A percentile compares a stretch with the other conserved stretches of the same genome.
Evolutionary conservation across 2,329 filamentous ascomycete genomes (phyloP).

Genomic region (Pseudogymnoascus sp.): DNA sequence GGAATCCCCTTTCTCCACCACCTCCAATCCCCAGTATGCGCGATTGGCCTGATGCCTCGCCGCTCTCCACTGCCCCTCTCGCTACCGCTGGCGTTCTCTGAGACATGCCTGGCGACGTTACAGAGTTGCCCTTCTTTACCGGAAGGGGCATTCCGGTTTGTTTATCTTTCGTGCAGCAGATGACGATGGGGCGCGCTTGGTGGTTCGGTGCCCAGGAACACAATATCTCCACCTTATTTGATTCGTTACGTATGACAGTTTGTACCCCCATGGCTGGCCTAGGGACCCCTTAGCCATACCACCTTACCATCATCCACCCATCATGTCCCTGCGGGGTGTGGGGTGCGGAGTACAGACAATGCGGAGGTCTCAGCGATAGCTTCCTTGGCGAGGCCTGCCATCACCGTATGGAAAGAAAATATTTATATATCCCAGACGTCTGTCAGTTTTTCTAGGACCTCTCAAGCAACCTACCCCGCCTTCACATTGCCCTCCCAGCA

Average conservation of each 20-base stretch:
- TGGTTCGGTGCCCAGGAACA: not conserved
- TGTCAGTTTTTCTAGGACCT: not conserved
- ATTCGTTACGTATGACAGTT: not conserved
- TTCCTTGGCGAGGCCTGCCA: not conserved
- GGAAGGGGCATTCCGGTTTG: not conserved
- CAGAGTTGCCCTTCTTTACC: not conserved
- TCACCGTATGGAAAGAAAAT: not conserved
- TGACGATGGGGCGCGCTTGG: not conserved
- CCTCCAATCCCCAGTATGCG: not conserved
- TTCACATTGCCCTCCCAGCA: not conserved
- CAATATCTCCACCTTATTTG: not conserved
- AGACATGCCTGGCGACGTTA: not conserved
- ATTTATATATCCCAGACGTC: constrained; percentile 4
- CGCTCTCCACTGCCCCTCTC: not conserved
- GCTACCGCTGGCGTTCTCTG: not conserved
- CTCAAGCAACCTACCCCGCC: not conserved
- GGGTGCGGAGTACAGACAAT: not conserved
- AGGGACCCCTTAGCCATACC: not conserved
- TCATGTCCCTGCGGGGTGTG: not conserved
- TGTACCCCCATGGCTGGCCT: not conserved
- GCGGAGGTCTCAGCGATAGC: not conserved
- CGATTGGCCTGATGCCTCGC: not conserved
- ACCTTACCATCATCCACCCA: not conserved
- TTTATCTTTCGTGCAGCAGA: not conserved
- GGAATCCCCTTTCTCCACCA: not conserved